Conservation (phyloP, 1,284 basidiomycete species). For the Fomitiporia mediterranea region DNA sequence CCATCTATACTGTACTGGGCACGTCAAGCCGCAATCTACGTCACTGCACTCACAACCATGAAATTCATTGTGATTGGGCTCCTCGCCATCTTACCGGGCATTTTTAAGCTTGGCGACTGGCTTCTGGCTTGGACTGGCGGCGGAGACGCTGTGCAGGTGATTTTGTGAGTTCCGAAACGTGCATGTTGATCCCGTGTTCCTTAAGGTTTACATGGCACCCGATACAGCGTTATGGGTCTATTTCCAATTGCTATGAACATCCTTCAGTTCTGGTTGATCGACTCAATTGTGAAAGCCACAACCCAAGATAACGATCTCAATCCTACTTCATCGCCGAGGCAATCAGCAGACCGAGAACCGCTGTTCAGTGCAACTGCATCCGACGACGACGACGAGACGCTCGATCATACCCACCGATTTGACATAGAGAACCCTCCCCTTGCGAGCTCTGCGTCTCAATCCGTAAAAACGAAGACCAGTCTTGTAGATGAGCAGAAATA, state of each 20-base stretch:
- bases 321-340: conserved; percentile 34
- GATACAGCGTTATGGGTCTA: conserved; percentile 61
- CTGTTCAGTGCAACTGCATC: conserved; percentile 41
- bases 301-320: conserved; percentile 34
- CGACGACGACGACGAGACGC: conserved; percentile 47
- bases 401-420: conserved; percentile 24
- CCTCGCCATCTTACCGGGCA: conserved; percentile 64
- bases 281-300: conserved; percentile 80
- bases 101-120: conserved; percentile 77
- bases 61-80: conserved; percentile 80
- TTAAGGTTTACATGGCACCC: conserved; percentile 17
- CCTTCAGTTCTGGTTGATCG: conserved; percentile 84
- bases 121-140: conserved; percentile 76
- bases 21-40: conserved; percentile 84
- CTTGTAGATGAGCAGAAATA: conserved; percentile 31
- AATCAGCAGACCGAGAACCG: conserved; percentile 46
- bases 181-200: not conserved
- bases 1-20: conserved; percentile 72
- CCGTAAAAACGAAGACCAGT: conserved; percentile 21
- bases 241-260: conserved; percentile 94
- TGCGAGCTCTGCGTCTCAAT: conserved; percentile 32
- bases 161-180: conserved; percentile 62
- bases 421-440: conserved; percentile 46
- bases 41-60: conserved; percentile 83
- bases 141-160: conserved; percentile 67